Evolutionary conservation across 495 filamentous ascomycete species (phyloP), one percentile per base, ranked within the genome.

Genomic region (Astrocystis sublimbata): DNA sequence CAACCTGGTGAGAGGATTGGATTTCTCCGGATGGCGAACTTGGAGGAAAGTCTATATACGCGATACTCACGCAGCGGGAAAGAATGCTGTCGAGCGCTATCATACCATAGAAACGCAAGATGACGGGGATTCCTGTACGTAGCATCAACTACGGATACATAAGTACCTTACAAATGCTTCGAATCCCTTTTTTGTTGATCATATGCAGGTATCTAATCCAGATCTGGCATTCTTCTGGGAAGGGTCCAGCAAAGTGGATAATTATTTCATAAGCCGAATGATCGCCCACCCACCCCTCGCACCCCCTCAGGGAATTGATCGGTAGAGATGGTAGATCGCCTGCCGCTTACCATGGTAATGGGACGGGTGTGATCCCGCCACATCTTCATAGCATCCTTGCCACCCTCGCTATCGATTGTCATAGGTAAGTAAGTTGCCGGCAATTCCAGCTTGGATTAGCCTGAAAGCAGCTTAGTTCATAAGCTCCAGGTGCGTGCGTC

Each of bases 261-360:
- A n/a, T 26, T 3, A 26, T 49, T 26, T 7, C n/a, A n/a, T n/a
- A n/a, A 55, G 28, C 17, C 7, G 52, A 3, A 26, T 40, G 23
- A 31, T 28, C 42, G 31, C n/a, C 47, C 47, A 58, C 51, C 43
- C 42, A 23, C n/a, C 47, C 47, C 50, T 58, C 43, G 17, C 57
- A 53, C 36, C 17, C 31, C 36, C 23, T 30, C 40, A 36, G 21
- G 38, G 36, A 36, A 49, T 30, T 52, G 49, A 35, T 52, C 30
- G 49, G 24, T 33, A 35, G 17, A 23, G 28, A 21, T 42, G 52
- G 23, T 21, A 56, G 52, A 56, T 56, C 52, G 52, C 52, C 42
- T 42, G 17, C 30, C 49, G 17, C 49, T 49, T 51, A 56, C 52
- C 52, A 42, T 31, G 52, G 36, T 0, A 15, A 21, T 42, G 52